Conservation (phyloP, 805 yeast genomes). For the Kodamaea nitidulidarum region DNA sequence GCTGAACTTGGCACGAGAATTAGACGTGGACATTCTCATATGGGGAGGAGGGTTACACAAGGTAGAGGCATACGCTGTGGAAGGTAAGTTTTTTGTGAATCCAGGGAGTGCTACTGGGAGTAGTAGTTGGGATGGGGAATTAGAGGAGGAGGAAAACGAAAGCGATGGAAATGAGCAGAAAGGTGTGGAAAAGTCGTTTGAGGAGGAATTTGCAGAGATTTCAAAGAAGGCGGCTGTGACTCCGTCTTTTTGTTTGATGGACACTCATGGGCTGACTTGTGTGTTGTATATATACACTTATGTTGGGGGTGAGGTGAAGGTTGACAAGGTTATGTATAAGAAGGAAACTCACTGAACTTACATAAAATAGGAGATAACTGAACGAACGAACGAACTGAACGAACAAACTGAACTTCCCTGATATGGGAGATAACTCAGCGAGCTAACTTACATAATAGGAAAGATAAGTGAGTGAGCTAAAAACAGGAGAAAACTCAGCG, state of each 20-base stretch:
- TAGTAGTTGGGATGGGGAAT: slow-evolving; percentile 54
- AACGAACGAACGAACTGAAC: too few relatives aligned
- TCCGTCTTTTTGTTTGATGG: slow-evolving; percentile 87
- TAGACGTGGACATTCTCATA: slow-evolving; percentile 85
- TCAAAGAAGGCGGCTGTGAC: slow-evolving; percentile 26
- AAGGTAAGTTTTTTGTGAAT: slow-evolving; percentile 88
- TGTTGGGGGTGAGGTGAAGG: slow-evolving; percentile 78
- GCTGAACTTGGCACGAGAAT: slow-evolving; percentile 76
- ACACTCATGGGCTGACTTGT: slow-evolving; percentile 74
- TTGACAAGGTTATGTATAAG: slow-evolving; percentile 64
- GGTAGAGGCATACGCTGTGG: slow-evolving; percentile 90
- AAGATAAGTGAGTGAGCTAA: too few relatives aligned
- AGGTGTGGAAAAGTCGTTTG: neutral
- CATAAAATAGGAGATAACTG: too few relatives aligned
- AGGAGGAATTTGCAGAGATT: slow-evolving; percentile 15
- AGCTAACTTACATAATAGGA: too few relatives aligned
- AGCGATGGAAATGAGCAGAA: slow-evolving; percentile 22
- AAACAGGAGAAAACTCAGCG: too few relatives aligned
- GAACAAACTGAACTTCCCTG: too few relatives aligned
- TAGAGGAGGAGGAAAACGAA: slow-evolving; percentile 35
- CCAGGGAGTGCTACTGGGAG: slow-evolving; percentile 99
- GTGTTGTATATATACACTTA: slow-evolving; percentile 82
- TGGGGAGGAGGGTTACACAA: slow-evolving; percentile 87
- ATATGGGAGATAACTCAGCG: too few relatives aligned
- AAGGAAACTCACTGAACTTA: too few relatives aligned